Percentiles rank a stretch among this genome's conserved stretches.
These are phyloP conservation scores for Didymella exigua DNA, from an alignment of 2,329 filamentous ascomycete genomes.

Conservation along the genomic window DNA sequence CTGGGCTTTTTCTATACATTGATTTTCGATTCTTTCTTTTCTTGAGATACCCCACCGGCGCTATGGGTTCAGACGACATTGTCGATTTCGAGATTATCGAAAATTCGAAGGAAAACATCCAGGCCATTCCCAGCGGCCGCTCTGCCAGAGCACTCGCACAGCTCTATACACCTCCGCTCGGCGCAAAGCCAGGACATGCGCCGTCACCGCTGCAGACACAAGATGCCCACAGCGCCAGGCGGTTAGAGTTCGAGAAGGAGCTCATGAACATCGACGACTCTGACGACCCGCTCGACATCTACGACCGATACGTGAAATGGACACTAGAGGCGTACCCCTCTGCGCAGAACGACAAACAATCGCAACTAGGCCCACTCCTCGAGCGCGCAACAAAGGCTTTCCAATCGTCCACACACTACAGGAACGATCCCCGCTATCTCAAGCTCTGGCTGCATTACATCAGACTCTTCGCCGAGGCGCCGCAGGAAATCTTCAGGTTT, in stretches of 20 bases:
- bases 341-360: slow-evolving; percentile 87
- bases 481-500: slow-evolving; percentile 90
- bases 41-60: slow-evolving; percentile 38
- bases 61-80: slow-evolving; percentile 55
- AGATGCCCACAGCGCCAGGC: slow-evolving; percentile 77
- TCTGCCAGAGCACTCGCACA: slow-evolving; percentile 89
- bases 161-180: slow-evolving; percentile 69
- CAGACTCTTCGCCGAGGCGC: slow-evolving; percentile 87
- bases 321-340: slow-evolving; percentile 94
- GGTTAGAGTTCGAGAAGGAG: slow-evolving; percentile 86
- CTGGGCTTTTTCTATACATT: slow-evolving; percentile 17
- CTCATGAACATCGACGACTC: slow-evolving; percentile 78
- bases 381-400: slow-evolving; percentile 94
- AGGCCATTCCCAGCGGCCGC: slow-evolving; percentile 83
- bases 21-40: slow-evolving; percentile 21
- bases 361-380: slow-evolving; percentile 84
- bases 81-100: slow-evolving; percentile 89
- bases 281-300: slow-evolving; percentile 93
- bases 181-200: slow-evolving; percentile 54
- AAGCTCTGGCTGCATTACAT: slow-evolving; percentile 96
- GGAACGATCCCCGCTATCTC: slow-evolving; percentile 91
- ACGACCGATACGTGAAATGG: slow-evolving; percentile 97
- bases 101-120: slow-evolving; percentile 96
- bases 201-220: slow-evolving; percentile 70
- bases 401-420: slow-evolving; percentile 83